Evolutionary conservation across 352 stramenopile genomes (phyloP), one percentile per base, ranked within the genome.

Genomic region (Globisporangium camurandrum): DNA sequence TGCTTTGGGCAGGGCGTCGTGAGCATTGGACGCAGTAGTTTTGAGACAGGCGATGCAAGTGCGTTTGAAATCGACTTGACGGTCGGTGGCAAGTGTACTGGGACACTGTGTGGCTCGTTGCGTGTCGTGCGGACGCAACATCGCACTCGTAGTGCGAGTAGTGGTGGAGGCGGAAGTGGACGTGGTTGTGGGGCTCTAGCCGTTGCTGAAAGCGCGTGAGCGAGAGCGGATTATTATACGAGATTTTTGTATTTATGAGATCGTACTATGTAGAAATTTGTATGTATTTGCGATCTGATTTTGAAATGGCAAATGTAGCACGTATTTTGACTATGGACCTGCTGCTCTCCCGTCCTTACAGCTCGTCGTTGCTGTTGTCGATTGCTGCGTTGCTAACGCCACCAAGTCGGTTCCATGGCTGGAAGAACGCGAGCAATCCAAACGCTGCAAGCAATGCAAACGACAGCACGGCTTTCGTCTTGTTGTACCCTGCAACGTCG

Each of bases 401-500:
- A 41, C 16, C n/a, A 19, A 41, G 23, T 54, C 50, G 43, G 43
- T 62, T 67, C 79, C 79, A 90, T 33, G 79, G 79, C 64, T 86
- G 73, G 62, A 90, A 88, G 59, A 78, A 84, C 51, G 74, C 80
- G 30, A 84, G 72, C 20, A 88, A 61, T 9, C 57, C 74, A 53
- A 90, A 90, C 26, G 67, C 56, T 46, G 74, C 65, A 24, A 76
- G 50, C 54, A 76, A 54, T 50, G 53, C 57, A 49, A 76, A 76
- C 55, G 66, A 76, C 19, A 76, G 27, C 76, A 85, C 61, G 45
- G 80, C 80, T 48, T 91, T 91, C 47, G 67, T 92, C 39, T 68
- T 66, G 61, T 93, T 93, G 69, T 82, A 84, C 31, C 65, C 55
- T n/a, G 83, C 78, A 55, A 93, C 77, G 6, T 70, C 75, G 27